Percentiles rank a stretch among this genome's conserved stretches.
Evolutionary conservation across 805 yeast species (phyloP).

Genomic region (Nakazawaea holstii): DNA sequence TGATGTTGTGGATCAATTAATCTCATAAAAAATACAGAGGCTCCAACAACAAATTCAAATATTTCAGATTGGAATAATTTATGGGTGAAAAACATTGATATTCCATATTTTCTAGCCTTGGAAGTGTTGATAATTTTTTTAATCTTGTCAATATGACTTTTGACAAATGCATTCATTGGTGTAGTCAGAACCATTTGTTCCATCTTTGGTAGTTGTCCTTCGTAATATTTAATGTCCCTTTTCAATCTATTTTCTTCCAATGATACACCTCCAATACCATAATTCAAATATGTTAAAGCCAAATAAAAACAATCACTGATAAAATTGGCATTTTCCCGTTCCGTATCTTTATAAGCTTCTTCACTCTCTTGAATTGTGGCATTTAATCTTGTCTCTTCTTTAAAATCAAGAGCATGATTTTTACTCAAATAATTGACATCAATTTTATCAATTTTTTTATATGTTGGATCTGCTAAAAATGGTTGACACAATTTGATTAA

Average conservation of each 20-base stretch:
- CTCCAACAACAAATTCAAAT: constrained; percentile 74
- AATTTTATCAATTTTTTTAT: constrained; percentile 69
- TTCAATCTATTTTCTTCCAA: constrained; percentile 51
- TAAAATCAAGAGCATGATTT: constrained; percentile 52
- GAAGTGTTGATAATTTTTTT: constrained; percentile 29
- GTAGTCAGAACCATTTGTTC: constrained; percentile 29
- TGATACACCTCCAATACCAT: constrained; percentile 80
- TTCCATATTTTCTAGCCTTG: constrained; percentile 46
- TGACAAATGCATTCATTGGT: constrained; percentile 20
- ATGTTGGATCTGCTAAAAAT: constrained; percentile 59
- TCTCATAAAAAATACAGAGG: constrained; percentile 64
- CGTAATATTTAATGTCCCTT: constrained; percentile 40
- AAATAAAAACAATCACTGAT: constrained; percentile 88
- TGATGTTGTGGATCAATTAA: constrained; percentile 67
- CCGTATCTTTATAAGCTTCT: constrained; percentile 35
- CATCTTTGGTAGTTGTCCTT: constrained; percentile 49
- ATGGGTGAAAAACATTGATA: constrained; percentile 58
- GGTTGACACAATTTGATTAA: constrained; percentile 76
- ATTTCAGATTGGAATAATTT: constrained; percentile 56
- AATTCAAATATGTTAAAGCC: constrained; percentile 73
- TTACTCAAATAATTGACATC: constrained; percentile 64
- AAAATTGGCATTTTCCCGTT: constrained; percentile 52
- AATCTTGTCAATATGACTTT: constrained; percentile 24
- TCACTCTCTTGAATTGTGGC: constrained; percentile 69
- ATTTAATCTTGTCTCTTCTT: constrained; percentile 79